Evolutionary conservation across 352 stramenopile species (phyloP), one percentile per base, ranked within the genome.

Genomic region (Phytophthora brassicae): DNA sequence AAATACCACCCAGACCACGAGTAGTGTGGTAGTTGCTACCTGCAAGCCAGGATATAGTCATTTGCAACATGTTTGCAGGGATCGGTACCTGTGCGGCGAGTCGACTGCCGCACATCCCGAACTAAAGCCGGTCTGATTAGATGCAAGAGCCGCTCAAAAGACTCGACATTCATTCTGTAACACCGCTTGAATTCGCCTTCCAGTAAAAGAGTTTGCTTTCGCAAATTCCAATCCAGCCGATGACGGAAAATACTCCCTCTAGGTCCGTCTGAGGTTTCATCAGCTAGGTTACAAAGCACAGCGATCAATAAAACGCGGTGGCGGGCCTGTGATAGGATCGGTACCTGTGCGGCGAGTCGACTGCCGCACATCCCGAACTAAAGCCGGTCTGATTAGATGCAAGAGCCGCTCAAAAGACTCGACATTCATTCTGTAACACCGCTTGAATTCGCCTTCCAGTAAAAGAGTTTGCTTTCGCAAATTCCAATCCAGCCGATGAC

Each of bases 11-110:
- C 0, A 57, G 38, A 28, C 28, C 51, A 7, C 46, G 56, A 23
- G 24, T 61, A 0, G 22, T 47, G 5, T 61, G 54, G n/a, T 64
- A 58, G 13, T 19, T 19, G 20, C 56, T 48, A 3, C 38, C 56
- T 9, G 56, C 56, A 22, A 64, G 29, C 56, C 56, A 57, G 4
- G 56, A 26, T n/a, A 58, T 52, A 2, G 38, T 42, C 56, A 64
- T 57, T 29, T 57, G 47, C n/a, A 53, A 6, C 38, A 57, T 58
- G 39, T 51, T 64, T 16, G 46, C 39, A 1, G 28, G 47, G 29
- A 3, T 49, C 45, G 1, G 55, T 47, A 13, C 43, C 31, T 3
- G 44, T 62, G 2, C 44, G 20, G 22, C 35, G 13, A 2, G 9
- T 14, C 2, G 47, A 64, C 47, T 64, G 46, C 0, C 49, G 17